Conservation (phyloP, 2,329 filamentous ascomycete genomes). For the Penicillium sumatraense region DNA sequence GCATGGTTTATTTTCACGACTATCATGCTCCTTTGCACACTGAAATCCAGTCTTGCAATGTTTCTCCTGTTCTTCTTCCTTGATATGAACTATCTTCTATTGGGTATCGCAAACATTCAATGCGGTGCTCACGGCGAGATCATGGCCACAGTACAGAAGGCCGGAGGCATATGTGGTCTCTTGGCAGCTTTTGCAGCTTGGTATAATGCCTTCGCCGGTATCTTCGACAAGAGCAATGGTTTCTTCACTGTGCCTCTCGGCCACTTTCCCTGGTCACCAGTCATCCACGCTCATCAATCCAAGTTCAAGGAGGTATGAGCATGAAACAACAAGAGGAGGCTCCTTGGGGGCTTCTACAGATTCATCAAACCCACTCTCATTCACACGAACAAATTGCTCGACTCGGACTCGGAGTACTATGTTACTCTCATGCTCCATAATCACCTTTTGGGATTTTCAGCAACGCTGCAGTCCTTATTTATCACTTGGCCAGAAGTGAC, state of each 20-base stretch:
- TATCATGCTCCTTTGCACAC: conserved; percentile 25
- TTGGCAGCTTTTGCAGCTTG: conserved; percentile 23
- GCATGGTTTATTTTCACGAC: conserved; percentile 31
- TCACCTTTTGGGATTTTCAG: no score
- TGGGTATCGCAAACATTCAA: conserved; percentile 23
- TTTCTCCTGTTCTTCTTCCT: conserved; percentile 27
- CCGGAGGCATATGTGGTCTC: conserved; percentile 21
- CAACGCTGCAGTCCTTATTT: no score
- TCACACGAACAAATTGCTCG: neutral
- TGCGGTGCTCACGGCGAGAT: conserved; percentile 10
- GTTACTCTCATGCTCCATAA: neutral
- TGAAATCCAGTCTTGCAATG: conserved; percentile 24
- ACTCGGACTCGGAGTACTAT: neutral
- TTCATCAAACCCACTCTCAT: neutral
- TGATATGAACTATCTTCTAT: conserved; percentile 28
- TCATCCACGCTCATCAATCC: conserved; percentile 9
- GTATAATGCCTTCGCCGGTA: conserved; percentile 27
- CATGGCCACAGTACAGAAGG: conserved; percentile 10
- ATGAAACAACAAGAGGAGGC: no score
- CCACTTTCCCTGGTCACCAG: conserved; percentile 27
- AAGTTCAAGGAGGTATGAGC: conserved; percentile 18
- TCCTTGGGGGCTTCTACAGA: neutral
- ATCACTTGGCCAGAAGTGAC: no score
- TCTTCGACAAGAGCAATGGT: conserved; percentile 19
- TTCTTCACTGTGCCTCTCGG: conserved; percentile 25